Evolutionary conservation across 73 alveolate genomes (phyloP).

Genomic region (Symbiodinium natans): DNA sequence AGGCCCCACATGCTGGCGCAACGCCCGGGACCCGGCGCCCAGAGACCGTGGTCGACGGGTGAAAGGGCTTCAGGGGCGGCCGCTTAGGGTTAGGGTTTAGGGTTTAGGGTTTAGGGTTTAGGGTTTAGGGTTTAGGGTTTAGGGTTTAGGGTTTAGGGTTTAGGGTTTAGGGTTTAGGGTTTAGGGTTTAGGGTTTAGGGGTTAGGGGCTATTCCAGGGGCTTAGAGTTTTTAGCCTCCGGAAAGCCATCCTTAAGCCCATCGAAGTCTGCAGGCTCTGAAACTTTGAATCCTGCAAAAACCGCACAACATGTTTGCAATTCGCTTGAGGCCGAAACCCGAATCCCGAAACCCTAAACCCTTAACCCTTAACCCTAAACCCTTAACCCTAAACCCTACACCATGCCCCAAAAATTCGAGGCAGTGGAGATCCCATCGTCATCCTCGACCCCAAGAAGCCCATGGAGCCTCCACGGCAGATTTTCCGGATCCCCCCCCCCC

Average conservation of each 20-base stretch:
- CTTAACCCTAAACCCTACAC: background rate
- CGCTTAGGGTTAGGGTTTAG: background rate
- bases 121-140: background rate
- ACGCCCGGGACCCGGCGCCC: constrained; percentile 1
- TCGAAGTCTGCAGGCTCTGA: too few relatives aligned
- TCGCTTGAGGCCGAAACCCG: too few relatives aligned
- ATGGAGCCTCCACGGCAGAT: background rate
- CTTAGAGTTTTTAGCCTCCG: background rate
- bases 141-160: too few relatives aligned
- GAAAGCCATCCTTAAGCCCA: too few relatives aligned
- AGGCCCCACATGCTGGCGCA: constrained; percentile 73
- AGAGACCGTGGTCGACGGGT: background rate
- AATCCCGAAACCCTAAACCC: too few relatives aligned
- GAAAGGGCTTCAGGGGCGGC: background rate
- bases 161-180: too few relatives aligned
- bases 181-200: too few relatives aligned
- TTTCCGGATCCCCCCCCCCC: too few relatives aligned
- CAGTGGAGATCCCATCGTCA: constrained; percentile 62
- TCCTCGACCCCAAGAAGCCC: constrained; percentile 50
- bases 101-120: background rate
- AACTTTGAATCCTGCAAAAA: too few relatives aligned
- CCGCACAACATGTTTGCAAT: too few relatives aligned
- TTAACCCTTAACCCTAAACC: background rate
- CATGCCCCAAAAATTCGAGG: background rate
- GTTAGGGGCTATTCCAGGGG: too few relatives aligned